phyloP scores from a whole-genome alignment of 345 rosid genomes.

The Moricandia moricandioides region DNA sequence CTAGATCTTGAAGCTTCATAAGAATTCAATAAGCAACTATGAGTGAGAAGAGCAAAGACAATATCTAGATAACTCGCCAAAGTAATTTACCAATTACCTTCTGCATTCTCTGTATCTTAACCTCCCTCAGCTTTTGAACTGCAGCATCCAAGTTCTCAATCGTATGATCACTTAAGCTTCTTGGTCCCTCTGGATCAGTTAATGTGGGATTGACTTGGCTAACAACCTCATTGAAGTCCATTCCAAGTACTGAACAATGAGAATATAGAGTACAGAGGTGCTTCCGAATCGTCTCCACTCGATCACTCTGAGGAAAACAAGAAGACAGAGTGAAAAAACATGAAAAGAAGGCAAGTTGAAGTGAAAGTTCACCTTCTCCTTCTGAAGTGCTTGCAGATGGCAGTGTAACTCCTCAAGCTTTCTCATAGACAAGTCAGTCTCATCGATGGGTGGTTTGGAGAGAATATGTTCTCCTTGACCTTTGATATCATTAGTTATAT shows the following conservation, averaged over 20 bases:
- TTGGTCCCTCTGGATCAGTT: slow-evolving; percentile 51
- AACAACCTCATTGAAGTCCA: slow-evolving; percentile 59
- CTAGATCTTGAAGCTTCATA: slow-evolving; percentile 94
- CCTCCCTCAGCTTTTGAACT: slow-evolving; percentile 22
- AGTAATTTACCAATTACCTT: slow-evolving; percentile 45
- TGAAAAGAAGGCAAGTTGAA: neutral
- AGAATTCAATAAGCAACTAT: slow-evolving; percentile 3
- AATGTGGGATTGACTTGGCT: slow-evolving; percentile 57
- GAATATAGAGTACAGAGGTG: slow-evolving; percentile 37
- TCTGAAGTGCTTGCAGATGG: slow-evolving; percentile 40
- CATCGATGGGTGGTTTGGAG: slow-evolving; percentile 46
- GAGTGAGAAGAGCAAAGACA: neutral
- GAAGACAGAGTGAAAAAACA: slow-evolving; percentile 1
- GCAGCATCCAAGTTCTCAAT: slow-evolving; percentile 50
- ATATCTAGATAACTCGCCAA: neutral
- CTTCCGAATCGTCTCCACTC: slow-evolving; percentile 58
- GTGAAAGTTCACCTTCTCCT: slow-evolving; percentile 47
- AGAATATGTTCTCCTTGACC: slow-evolving; percentile 42
- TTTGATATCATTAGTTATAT: slow-evolving; percentile 57
- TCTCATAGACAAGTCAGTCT: slow-evolving; percentile 71
- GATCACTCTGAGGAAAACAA: slow-evolving; percentile 53
- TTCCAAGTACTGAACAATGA: slow-evolving; percentile 55
- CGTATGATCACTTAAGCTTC: slow-evolving; percentile 55
- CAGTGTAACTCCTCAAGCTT: slow-evolving; percentile 73
- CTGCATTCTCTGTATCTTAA: slow-evolving; percentile 87